Conservation (phyloP, 192 early-diverging fungal genomes). For the Coemansia sp. region DNA sequence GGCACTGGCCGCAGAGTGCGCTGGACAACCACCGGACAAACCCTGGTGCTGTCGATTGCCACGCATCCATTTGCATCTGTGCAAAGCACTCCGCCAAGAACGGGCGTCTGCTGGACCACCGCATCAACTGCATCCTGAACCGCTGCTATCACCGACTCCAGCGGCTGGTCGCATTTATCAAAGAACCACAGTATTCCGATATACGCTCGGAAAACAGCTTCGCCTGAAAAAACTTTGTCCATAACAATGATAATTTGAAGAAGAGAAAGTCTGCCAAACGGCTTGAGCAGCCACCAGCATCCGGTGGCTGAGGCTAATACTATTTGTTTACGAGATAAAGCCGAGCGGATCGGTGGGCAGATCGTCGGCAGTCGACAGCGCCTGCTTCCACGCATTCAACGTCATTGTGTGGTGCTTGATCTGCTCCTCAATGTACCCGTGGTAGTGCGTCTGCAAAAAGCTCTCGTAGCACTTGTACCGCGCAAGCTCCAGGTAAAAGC, state of each 20-base stretch:
- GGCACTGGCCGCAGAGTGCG: not conserved
- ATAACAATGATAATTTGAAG: not conserved
- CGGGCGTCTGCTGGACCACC: constrained; percentile 7
- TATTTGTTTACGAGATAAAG: constrained; percentile 35
- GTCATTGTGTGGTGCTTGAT: constrained; percentile 55
- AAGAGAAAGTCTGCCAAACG: no score
- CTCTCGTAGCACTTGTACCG: constrained; percentile 53
- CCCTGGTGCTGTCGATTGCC: not conserved
- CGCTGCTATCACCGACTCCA: not conserved
- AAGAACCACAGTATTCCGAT: constrained; percentile 32
- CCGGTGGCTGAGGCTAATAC: no score
- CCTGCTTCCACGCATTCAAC: constrained; percentile 54
- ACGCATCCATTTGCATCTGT: not conserved
- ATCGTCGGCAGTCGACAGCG: constrained; percentile 47
- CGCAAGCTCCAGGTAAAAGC: constrained; percentile 53
- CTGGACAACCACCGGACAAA: not conserved
- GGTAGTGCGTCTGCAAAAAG: constrained; percentile 50
- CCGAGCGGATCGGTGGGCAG: constrained; percentile 47
- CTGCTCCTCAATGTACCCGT: constrained; percentile 43
- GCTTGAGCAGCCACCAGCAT: no score
- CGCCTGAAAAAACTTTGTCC: constrained; percentile 5
- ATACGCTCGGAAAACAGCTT: constrained; percentile 20
- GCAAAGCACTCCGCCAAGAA: constrained; percentile 14
- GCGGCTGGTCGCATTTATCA: not conserved
- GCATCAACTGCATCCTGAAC: constrained; percentile 16